These are phyloP conservation scores for Coelastrella sp. DNA, from an alignment of 139 green algal species.

Conservation along the genomic window DNA sequence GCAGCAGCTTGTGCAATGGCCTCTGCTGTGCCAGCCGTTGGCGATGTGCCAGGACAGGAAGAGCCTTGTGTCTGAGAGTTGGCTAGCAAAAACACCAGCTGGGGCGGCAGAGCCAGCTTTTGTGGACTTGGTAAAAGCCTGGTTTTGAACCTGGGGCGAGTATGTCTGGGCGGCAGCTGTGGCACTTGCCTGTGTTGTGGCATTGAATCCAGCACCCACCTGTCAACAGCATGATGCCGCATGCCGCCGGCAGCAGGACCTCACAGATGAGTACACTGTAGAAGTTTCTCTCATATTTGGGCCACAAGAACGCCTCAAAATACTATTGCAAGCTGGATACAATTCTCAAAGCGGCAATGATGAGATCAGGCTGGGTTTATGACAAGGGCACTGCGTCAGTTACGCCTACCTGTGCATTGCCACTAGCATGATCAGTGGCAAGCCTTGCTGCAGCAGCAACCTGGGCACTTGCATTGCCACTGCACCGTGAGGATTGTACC, in stretches of 20 bases:
- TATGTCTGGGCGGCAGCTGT: neutral
- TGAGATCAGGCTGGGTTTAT: too few relatives aligned
- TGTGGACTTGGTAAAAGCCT: neutral
- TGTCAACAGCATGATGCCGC: too few relatives aligned
- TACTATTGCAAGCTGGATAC: too few relatives aligned
- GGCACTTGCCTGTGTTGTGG: too few relatives aligned
- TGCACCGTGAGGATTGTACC: neutral
- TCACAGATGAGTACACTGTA: too few relatives aligned
- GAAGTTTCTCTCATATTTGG: too few relatives aligned
- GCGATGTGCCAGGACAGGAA: neutral
- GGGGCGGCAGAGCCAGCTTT: too few relatives aligned
- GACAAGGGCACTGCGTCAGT: too few relatives aligned
- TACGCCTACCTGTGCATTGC: neutral
- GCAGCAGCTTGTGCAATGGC: neutral
- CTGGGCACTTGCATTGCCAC: neutral
- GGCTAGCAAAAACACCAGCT: neutral
- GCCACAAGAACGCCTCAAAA: too few relatives aligned
- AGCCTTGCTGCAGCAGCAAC: neutral
- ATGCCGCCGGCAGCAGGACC: too few relatives aligned
- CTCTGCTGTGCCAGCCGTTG: neutral
- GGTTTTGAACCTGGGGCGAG: neutral
- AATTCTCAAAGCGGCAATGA: too few relatives aligned
- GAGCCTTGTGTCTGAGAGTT: neutral
- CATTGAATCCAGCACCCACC: too few relatives aligned
- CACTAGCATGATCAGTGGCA: neutral